Percentiles rank a stretch among this genome's conserved stretches.
phyloP scores from a whole-genome alignment of 805 yeast species.

The Brettanomyces sp. region DNA sequence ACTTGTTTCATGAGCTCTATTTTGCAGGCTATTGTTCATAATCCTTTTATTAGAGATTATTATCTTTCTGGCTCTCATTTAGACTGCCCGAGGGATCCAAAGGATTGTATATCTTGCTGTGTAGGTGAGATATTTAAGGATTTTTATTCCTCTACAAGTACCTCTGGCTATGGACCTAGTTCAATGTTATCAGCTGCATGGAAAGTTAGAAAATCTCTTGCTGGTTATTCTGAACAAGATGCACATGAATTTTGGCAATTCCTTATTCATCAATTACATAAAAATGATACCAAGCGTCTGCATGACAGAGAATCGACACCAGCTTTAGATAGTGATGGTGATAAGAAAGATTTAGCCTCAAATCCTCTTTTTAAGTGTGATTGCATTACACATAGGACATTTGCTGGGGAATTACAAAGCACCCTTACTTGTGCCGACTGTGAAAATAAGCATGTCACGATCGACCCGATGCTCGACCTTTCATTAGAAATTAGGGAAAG shows the following conservation, averaged over 20 bases:
- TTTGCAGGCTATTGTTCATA: constrained; percentile 83
- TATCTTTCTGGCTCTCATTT: constrained; percentile 70
- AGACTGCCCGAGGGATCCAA: constrained; percentile 33
- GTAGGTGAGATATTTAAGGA: constrained; percentile 69
- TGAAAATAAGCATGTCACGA: constrained; percentile 49
- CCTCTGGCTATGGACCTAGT: constrained; percentile 73
- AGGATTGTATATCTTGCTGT: constrained; percentile 74
- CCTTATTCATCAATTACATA: constrained; percentile 75
- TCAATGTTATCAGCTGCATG: constrained; percentile 77
- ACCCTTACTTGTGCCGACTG: constrained; percentile 70
- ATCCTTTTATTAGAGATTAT: constrained; percentile 74
- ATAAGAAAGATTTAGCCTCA: constrained; percentile 2
- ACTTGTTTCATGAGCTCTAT: constrained; percentile 95
- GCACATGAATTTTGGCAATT: constrained; percentile 98
- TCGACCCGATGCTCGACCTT: constrained; percentile 85
- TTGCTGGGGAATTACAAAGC: constrained; percentile 77
- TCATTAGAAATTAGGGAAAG: constrained; percentile 60
- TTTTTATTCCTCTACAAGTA: constrained; percentile 55
- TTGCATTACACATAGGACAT: constrained; percentile 76
- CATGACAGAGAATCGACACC: constrained; percentile 16
- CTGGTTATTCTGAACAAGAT: constrained; percentile 96
- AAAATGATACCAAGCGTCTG: constrained; percentile 24
- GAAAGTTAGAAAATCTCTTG: constrained; percentile 74
- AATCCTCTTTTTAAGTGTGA: constrained; percentile 33
- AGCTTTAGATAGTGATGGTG: constrained; percentile 1